These are phyloP conservation scores for Ogataea degrootiae DNA, from an alignment of 805 yeast genomes.

Conservation along the genomic window DNA sequence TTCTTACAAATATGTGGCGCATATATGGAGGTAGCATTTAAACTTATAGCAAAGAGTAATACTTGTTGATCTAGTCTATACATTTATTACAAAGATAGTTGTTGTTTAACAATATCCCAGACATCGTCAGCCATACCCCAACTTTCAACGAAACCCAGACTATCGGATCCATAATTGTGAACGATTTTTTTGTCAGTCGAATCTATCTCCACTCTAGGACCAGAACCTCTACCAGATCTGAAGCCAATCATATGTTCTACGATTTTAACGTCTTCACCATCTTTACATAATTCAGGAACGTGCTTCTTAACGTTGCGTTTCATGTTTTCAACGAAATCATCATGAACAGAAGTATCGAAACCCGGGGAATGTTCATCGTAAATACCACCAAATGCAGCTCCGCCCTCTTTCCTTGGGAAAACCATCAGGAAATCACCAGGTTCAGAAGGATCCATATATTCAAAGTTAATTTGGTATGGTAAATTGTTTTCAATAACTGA, in stretches of 20 bases:
- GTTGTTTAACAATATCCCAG: slow-evolving; percentile 5
- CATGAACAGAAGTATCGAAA: slow-evolving; percentile 32
- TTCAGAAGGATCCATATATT: slow-evolving; percentile 23
- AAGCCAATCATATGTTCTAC: slow-evolving; percentile 57
- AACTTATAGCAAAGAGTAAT: too few relatives aligned
- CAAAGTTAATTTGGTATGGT: slow-evolving; percentile 33
- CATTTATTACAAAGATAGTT: too few relatives aligned
- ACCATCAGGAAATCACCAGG: slow-evolving; percentile 50
- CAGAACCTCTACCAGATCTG: slow-evolving; percentile 60
- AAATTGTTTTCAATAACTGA: slow-evolving; percentile 44
- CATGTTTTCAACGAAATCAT: slow-evolving; percentile 45
- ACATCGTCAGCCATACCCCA: slow-evolving; percentile 53
- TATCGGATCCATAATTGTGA: slow-evolving; percentile 69
- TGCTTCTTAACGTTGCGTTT: slow-evolving; percentile 38
- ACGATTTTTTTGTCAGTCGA: slow-evolving; percentile 28
- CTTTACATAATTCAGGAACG: slow-evolving; percentile 47
- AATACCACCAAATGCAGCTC: slow-evolving; percentile 58
- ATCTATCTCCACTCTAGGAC: slow-evolving; percentile 42
- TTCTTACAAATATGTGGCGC: too few relatives aligned
- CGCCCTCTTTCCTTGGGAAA: slow-evolving; percentile 70
- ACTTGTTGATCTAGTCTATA: too few relatives aligned
- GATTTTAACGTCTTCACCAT: slow-evolving; percentile 33
- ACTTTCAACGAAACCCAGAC: slow-evolving; percentile 63
- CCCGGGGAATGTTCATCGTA: slow-evolving; percentile 20
- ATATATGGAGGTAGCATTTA: too few relatives aligned